phyloP scores from a whole-genome alignment of 805 yeast species.

The Ascoidea rubescens region DNA sequence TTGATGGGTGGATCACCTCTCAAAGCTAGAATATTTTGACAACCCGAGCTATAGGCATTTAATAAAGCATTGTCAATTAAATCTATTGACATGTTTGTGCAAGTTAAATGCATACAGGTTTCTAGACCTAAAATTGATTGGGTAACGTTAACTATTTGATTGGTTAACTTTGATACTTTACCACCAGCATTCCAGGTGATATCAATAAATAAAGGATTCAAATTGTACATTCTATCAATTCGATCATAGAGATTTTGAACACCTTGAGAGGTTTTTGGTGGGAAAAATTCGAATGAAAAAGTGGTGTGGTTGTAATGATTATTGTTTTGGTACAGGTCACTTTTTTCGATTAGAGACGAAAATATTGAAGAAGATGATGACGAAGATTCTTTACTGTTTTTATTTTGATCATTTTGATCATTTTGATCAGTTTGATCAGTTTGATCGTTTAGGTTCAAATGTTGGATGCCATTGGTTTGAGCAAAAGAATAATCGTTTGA shows the following conservation, averaged over 20 bases:
- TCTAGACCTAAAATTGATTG: slow-evolving; percentile 85
- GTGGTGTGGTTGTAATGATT: slow-evolving; percentile 28
- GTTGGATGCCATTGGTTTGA: background rate
- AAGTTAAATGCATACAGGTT: slow-evolving; percentile 96
- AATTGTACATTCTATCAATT: slow-evolving; percentile 93
- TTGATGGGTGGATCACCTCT: slow-evolving; percentile 91
- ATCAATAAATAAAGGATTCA: slow-evolving; percentile 84
- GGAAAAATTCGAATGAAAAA: slow-evolving; percentile 92
- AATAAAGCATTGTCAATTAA: slow-evolving; percentile 75
- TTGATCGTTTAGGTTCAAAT: background rate
- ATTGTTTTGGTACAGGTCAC: too few species aligned
- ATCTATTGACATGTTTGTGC: slow-evolving; percentile 82
- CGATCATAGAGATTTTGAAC: slow-evolving; percentile 91
- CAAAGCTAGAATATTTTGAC: slow-evolving; percentile 87
- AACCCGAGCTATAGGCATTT: slow-evolving; percentile 80
- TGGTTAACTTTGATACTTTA: slow-evolving; percentile 64
- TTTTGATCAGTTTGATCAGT: too few species aligned
- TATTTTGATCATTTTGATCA: background rate
- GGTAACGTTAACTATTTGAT: slow-evolving; percentile 84
- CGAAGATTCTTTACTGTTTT: background rate
- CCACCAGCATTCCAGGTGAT: slow-evolving; percentile 99
- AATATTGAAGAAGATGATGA: background rate
- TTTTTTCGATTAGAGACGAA: background rate
- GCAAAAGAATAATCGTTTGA: too few species aligned
- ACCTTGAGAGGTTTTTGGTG: slow-evolving; percentile 95